A percentile compares a stretch with the other conserved stretches of the same genome.
phyloP scores from a whole-genome alignment of 106 monocot species.

The Gastrodia elata region DNA sequence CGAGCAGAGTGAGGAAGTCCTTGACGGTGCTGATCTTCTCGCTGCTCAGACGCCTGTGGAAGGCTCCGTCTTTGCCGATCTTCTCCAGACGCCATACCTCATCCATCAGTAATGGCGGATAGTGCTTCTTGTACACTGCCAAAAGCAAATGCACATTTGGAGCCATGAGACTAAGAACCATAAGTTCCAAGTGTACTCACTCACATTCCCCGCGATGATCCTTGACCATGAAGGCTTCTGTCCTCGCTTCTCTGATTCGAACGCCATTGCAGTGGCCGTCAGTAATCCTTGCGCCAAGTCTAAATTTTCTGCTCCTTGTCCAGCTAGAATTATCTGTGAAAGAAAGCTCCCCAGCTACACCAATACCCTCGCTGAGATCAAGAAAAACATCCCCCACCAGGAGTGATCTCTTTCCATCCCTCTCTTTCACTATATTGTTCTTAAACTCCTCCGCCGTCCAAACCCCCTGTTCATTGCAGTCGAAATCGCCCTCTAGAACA shows the following conservation, averaged over 20 bases:
- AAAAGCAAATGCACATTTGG: neutral
- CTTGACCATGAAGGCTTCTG: conserved; percentile 85
- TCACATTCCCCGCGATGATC: conserved; percentile 99
- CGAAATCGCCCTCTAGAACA: conserved; percentile 95
- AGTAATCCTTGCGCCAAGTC: conserved; percentile 71
- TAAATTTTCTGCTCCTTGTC: conserved; percentile 89
- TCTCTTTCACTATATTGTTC: conserved; percentile 85
- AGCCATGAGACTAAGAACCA: neutral
- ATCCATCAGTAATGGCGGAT: conserved; percentile 67
- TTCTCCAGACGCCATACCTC: conserved; percentile 96
- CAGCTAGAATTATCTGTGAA: conserved; percentile 99
- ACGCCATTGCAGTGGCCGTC: conserved; percentile 53
- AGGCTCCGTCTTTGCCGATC: conserved; percentile 96
- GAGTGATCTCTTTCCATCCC: conserved; percentile 73
- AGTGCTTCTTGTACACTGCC: conserved; percentile 97
- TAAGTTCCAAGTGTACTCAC: conserved; percentile 13
- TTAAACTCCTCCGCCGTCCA: conserved; percentile 81
- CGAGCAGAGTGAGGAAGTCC: conserved; percentile 71
- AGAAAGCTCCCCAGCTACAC: conserved; percentile 58
- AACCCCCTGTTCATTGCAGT: conserved; percentile 47
- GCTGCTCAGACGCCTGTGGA: conserved; percentile 75
- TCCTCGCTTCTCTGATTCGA: conserved; percentile 68
- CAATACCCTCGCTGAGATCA: conserved; percentile 56
- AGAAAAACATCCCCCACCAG: conserved; percentile 61
- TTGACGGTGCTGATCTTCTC: conserved; percentile 78